Evolutionary conservation across 2,329 filamentous ascomycete species (phyloP), one percentile per base, ranked within the genome.

Genomic region (Trichoderma polysporum): DNA sequence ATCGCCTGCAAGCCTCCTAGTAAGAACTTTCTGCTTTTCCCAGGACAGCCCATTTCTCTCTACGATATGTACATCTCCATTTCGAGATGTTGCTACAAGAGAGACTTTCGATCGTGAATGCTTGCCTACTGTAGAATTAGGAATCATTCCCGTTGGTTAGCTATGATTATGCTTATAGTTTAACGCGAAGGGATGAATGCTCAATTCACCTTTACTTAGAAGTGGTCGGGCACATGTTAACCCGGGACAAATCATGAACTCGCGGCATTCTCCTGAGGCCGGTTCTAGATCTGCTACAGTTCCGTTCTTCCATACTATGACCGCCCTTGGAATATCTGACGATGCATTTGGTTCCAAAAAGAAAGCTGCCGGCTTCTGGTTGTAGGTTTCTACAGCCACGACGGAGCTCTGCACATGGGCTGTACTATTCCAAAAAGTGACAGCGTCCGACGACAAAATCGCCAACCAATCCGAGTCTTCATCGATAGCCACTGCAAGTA

Each of bases 301-400:
- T 0, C 91, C 91, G 62, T 90, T 88, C 17, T 86, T 83, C 39
- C 86, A 86, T 6, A 93, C 82, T 8, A 92, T 74, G 9, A 92
- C 74, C 1, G 93, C 76, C 12, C 82, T 80, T 1, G 83, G 82
- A 1, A 80, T 74, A 1, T 74, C 66, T 17, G 74, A 72, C 25
- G 73, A 73, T 27, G 77, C 76, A 29, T 77, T 76, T 6, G 81
- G 77, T 0, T 82, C 82, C 71, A 93, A 93, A 67, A 89, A 87
- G 73, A 92, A 88, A 0, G 88, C 83, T 47, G 86, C 82, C 0
- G 88, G 85, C 57, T 83, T 85, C 59, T 89, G 86, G 8, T 85
- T 84, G 25, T 68, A 68, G 31, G 71, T 71, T 8, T 89, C 85
- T 4, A 90, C 79, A 7, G 83, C 72, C 27, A 87, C 76, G 1